phyloP scores from a whole-genome alignment of 2,329 filamentous ascomycete species.

The Scortechinia acanthostroma region DNA sequence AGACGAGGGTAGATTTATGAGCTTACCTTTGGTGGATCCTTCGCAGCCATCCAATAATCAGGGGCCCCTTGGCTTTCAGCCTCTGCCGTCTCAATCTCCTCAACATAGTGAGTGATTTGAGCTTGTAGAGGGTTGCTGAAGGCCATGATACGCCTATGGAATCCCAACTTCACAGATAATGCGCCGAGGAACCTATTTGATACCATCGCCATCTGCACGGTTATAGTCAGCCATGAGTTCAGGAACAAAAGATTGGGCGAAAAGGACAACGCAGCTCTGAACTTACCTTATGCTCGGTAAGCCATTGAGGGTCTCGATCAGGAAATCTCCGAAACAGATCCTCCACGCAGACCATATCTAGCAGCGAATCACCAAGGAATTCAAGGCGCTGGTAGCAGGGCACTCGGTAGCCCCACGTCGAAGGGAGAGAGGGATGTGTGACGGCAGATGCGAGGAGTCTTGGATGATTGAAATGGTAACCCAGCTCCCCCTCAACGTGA shows the following conservation, averaged over 20 bases:
- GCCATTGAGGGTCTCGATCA: constrained; percentile 81
- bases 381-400: constrained; percentile 87
- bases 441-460: constrained; percentile 77
- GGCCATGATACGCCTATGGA: constrained; percentile 66
- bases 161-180: constrained; percentile 69
- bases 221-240: neutral
- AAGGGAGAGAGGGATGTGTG: constrained; percentile 76
- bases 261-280: no score
- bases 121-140: constrained; percentile 34
- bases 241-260: neutral
- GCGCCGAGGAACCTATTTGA: constrained; percentile 89
- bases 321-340: constrained; percentile 74
- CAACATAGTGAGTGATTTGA: constrained; percentile 44
- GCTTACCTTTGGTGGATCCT: constrained; percentile 28
- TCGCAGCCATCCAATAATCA: constrained; percentile 22
- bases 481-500: constrained; percentile 49
- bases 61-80: constrained; percentile 22
- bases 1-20: constrained; percentile 63
- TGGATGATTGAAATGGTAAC: constrained; percentile 66
- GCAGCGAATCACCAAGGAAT: constrained; percentile 81
- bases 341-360: constrained; percentile 80
- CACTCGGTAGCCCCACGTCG: constrained; percentile 36
- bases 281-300: constrained; percentile 79
- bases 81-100: constrained; percentile 43
- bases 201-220: constrained; percentile 75